A percentile compares a stretch with the other conserved stretches of the same genome.
Evolutionary conservation across 305 asterid species (phyloP).

Genomic region (Caryopteris hybrid): DNA sequence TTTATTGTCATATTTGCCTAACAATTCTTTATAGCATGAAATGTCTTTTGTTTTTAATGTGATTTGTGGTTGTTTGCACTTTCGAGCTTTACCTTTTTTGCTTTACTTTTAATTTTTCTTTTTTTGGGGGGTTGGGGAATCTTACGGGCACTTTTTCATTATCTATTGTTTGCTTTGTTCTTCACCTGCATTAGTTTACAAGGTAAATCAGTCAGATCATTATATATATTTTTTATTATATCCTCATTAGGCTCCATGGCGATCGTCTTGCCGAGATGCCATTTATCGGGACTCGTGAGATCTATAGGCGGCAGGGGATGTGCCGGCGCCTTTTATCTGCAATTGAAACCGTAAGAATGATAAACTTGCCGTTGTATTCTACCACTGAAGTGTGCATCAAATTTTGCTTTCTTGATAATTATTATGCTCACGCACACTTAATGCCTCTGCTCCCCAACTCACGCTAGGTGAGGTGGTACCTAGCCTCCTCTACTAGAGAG

Average conservation of each 20-base stretch:
- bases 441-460: too few relatives aligned
- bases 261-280: conserved; percentile 98
- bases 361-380: not conserved
- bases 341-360: conserved; percentile 63
- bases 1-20: not conserved
- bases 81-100: not conserved
- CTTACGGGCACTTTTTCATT: not conserved
- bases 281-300: conserved; percentile 85
- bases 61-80: not conserved
- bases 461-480: too few relatives aligned
- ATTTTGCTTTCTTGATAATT: not conserved
- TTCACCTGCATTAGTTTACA: conserved; percentile 7
- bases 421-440: not conserved
- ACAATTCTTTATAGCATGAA: too few relatives aligned
- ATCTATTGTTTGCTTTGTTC: conserved; percentile 6
- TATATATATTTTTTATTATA: conserved; percentile 14
- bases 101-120: too few relatives aligned
- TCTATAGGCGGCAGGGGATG: conserved; percentile 98
- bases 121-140: not conserved
- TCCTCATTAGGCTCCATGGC: conserved; percentile 68
- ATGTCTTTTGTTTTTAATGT: too few relatives aligned
- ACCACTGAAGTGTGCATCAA: not conserved
- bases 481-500: too few relatives aligned
- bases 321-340: conserved; percentile 84
- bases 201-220: conserved; percentile 18